Conservation (phyloP, 1,139 yeast genomes). For the Diutina mesorugosa region DNA sequence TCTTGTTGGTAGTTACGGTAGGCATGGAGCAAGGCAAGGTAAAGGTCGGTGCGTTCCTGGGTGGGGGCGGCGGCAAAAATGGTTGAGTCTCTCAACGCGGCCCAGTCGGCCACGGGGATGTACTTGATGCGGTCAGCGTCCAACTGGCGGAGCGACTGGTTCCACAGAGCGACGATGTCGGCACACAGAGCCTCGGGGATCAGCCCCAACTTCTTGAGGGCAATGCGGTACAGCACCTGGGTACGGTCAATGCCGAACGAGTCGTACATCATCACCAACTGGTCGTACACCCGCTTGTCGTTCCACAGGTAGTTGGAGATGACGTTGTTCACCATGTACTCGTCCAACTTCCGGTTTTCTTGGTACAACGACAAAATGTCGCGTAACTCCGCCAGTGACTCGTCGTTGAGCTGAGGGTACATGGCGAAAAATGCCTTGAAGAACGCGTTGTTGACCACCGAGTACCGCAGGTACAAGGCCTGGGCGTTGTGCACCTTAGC, state of each 20-base stretch:
- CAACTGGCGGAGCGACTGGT: conserved; percentile 38
- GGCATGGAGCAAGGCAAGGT: conserved; percentile 43
- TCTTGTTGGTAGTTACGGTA: conserved; percentile 36
- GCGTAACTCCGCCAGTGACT: conserved; percentile 47
- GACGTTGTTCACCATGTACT: conserved; percentile 68
- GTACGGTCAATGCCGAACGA: conserved; percentile 48
- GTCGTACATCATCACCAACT: conserved; percentile 49
- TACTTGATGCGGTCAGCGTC: conserved; percentile 43
- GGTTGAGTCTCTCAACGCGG: conserved; percentile 72
- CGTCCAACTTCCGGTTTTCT: conserved; percentile 47
- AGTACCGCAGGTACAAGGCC: conserved; percentile 41
- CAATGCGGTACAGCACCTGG: conserved; percentile 64
- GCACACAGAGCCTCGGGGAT: conserved; percentile 37
- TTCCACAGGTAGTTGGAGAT: conserved; percentile 63
- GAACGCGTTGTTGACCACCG: conserved; percentile 57
- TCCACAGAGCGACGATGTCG: conserved; percentile 52
- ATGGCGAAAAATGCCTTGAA: conserved; percentile 54
- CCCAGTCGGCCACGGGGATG: conserved; percentile 81
- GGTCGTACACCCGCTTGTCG: conserved; percentile 50
- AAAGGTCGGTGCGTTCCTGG: conserved; percentile 38
- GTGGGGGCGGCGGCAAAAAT: conserved; percentile 28
- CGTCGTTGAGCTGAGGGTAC: conserved; percentile 39
- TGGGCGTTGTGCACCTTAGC: conserved; percentile 9
- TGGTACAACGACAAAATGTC: conserved; percentile 46
- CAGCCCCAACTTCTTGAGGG: conserved; percentile 62